These are phyloP conservation scores for Yarrowia galli DNA, from an alignment of 1,139 yeast species.

Conservation along the genomic window DNA sequence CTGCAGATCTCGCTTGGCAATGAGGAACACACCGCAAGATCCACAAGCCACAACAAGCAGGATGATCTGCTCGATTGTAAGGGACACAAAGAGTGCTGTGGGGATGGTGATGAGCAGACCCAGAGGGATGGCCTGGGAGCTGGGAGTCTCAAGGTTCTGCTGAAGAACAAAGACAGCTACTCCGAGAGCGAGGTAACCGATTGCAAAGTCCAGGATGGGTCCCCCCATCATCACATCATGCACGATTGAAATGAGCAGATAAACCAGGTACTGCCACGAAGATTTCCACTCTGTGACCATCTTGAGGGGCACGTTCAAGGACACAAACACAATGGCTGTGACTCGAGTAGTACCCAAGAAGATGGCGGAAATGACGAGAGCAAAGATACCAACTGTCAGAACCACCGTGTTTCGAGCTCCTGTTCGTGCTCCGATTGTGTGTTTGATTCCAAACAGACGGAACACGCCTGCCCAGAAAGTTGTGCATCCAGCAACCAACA, in stretches of 20 bases:
- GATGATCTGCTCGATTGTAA: conserved; percentile 43
- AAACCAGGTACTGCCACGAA: conserved; percentile 42
- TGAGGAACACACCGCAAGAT: conserved; percentile 50
- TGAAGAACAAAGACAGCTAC: conserved; percentile 36
- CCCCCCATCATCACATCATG: conserved; percentile 41
- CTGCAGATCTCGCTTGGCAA: conserved; percentile 49
- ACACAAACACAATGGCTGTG: conserved; percentile 44
- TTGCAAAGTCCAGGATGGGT: background rate
- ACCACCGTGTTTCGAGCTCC: conserved; percentile 42
- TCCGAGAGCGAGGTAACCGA: conserved; percentile 23
- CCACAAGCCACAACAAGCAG: conserved; percentile 49
- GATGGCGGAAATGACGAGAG: conserved; percentile 44
- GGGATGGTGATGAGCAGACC: conserved; percentile 41
- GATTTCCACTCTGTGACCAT: conserved; percentile 37
- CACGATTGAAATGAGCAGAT: conserved; percentile 40
- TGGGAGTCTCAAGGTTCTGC: conserved; percentile 30
- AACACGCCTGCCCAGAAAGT: conserved; percentile 45
- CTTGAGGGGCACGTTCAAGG: conserved; percentile 42
- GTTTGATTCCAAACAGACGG: conserved; percentile 43
- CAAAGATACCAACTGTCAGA: conserved; percentile 43
- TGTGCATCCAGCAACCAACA: conserved; percentile 46
- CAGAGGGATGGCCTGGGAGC: conserved; percentile 41
- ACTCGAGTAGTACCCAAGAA: conserved; percentile 45
- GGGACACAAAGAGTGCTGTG: conserved; percentile 41
- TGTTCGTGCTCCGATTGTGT: conserved; percentile 4